These are phyloP conservation scores for Tilletia caries DNA, from an alignment of 1,284 basidiomycete genomes.

Conservation along the genomic window DNA sequence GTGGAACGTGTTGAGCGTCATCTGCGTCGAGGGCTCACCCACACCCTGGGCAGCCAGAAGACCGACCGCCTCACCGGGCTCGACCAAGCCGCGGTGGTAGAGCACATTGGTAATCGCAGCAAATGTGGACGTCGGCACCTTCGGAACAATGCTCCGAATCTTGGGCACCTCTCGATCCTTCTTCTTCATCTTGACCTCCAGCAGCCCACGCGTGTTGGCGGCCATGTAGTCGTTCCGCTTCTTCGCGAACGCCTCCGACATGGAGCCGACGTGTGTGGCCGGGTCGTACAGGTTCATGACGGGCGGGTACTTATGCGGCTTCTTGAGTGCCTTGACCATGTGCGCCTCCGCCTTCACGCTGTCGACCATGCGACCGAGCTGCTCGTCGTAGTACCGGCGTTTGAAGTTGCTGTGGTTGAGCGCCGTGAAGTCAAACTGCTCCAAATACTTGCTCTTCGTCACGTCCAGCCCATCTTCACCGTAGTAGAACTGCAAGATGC, in stretches of 20 bases:
- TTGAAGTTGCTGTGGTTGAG: conserved; percentile 80
- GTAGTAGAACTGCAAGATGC: conserved; percentile 93
- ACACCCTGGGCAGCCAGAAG: conserved; percentile 98
- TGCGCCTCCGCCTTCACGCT: conserved; percentile 67
- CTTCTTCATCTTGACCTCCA: conserved; percentile 63
- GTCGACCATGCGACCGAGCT: conserved; percentile 65
- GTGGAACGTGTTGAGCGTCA: conserved; percentile 99
- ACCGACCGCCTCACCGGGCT: conserved; percentile 96
- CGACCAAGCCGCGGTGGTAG: conserved; percentile 64
- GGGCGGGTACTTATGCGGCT: conserved; percentile 71
- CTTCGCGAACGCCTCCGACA: conserved; percentile 85
- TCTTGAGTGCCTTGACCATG: conserved; percentile 89
- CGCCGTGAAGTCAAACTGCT: conserved; percentile 88
- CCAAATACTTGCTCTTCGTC: conserved; percentile 66
- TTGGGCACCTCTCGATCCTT: conserved; percentile 53
- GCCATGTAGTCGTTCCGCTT: conserved; percentile 78
- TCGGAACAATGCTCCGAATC: conserved; percentile 45
- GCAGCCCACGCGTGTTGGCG: conserved; percentile 71
- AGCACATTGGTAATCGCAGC: conserved; percentile 48
- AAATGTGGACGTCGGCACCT: conserved; percentile 45
- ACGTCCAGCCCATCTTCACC: conserved; percentile 96
- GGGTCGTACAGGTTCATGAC: conserved; percentile 75
- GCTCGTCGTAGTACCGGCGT: conserved; percentile 65
- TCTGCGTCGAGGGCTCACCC: conserved; percentile 98
- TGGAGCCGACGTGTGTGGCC: conserved; percentile 76